Evolutionary conservation across 108 stramenopile species (phyloP).

Genomic region (Nitzschia sp.): DNA sequence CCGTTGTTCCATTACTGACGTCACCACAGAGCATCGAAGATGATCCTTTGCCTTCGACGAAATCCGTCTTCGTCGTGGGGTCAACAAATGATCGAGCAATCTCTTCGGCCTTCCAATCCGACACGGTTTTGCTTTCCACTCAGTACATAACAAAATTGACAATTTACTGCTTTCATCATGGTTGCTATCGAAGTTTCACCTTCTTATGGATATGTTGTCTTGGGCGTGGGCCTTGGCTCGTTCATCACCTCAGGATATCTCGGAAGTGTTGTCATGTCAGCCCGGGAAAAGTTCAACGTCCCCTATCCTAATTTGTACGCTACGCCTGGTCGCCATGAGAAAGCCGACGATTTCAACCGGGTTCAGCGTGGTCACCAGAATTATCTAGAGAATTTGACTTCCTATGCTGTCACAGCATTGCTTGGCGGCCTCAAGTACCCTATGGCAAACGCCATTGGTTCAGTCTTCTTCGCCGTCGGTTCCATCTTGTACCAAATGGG

Average conservation of each 20-base stretch:
- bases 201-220: conserved; percentile 49
- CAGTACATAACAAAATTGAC: too few relatives aligned
- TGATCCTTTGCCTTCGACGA: too few relatives aligned
- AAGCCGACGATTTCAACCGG: conserved; percentile 89
- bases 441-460: conserved; percentile 41
- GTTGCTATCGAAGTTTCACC: conserved; percentile 31
- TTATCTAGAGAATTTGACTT: conserved; percentile 51
- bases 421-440: conserved; percentile 85
- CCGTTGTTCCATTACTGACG: too few relatives aligned
- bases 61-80: too few relatives aligned
- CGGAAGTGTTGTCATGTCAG: conserved; percentile 64
- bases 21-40: too few relatives aligned
- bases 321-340: conserved; percentile 67
- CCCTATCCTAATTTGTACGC: conserved; percentile 88
- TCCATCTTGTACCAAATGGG: conserved; percentile 59
- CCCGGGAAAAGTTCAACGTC: conserved; percentile 62
- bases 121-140: too few relatives aligned
- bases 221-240: conserved; percentile 48
- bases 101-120: too few relatives aligned
- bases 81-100: too few relatives aligned
- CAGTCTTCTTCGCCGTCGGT: conserved; percentile 55
- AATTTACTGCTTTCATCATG: too few relatives aligned
- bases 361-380: conserved; percentile 90
- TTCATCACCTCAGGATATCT: conserved; percentile 42
- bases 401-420: conserved; percentile 54